Evolutionary conservation across 805 yeast species (phyloP).

Genomic region (Zygosaccharomyces rouxii): DNA sequence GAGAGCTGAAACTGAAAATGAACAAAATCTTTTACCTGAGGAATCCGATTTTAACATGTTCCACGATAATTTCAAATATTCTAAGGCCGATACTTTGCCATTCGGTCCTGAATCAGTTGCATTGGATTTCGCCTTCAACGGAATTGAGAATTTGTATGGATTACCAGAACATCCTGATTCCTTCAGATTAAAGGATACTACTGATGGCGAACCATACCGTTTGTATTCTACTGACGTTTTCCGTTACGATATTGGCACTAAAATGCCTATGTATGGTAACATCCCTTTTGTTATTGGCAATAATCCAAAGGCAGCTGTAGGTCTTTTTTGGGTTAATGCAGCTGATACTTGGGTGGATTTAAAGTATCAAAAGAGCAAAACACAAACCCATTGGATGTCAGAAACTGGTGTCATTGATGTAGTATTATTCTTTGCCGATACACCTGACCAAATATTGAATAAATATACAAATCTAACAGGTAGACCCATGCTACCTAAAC

Average conservation of each 20-base stretch:
- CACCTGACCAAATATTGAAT: slow-evolving; percentile 51
- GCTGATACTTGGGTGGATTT: slow-evolving; percentile 92
- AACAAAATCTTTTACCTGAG: slow-evolving; percentile 44
- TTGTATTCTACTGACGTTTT: slow-evolving; percentile 91
- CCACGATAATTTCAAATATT: slow-evolving; percentile 65
- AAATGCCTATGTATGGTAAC: slow-evolving; percentile 90
- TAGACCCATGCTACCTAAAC: slow-evolving; percentile 62
- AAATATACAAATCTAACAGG: slow-evolving; percentile 74
- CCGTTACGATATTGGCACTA: slow-evolving; percentile 80
- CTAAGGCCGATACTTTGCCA: slow-evolving; percentile 59
- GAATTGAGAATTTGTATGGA: slow-evolving; percentile 72
- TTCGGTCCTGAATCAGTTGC: slow-evolving; percentile 90
- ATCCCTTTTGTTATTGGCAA: slow-evolving; percentile 83
- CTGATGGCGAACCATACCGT: slow-evolving; percentile 66
- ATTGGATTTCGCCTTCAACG: slow-evolving; percentile 63
- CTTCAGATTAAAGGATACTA: slow-evolving; percentile 67
- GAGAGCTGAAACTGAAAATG: slow-evolving; percentile 46
- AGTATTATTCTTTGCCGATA: slow-evolving; percentile 57
- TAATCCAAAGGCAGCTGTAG: slow-evolving; percentile 54
- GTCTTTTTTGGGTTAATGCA: slow-evolving; percentile 85
- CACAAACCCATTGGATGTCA: slow-evolving; percentile 85
- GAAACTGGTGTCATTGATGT: slow-evolving; percentile 84
- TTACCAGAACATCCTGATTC: slow-evolving; percentile 95
- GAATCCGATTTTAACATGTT: slow-evolving; percentile 68
- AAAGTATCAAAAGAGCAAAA: slow-evolving; percentile 22